A percentile compares a stretch with the other conserved stretches of the same genome.
These are phyloP conservation scores for Wallacemonas collosoma DNA, from an alignment of 208 protist genomes.

Conservation along the genomic window DNA sequence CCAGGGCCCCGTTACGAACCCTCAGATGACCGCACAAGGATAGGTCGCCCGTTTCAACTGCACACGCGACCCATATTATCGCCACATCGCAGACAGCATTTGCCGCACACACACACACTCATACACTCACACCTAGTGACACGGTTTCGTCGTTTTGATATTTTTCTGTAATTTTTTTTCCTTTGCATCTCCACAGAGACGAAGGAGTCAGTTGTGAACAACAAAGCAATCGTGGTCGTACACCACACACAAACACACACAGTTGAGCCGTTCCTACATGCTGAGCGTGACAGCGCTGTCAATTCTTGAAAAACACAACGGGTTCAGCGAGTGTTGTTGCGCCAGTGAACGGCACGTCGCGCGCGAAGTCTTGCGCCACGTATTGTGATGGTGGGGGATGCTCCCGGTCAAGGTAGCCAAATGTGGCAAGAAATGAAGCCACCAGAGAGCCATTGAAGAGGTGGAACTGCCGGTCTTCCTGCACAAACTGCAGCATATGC, in stretches of 20 bases:
- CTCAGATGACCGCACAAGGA: too few species aligned
- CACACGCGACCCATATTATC: too few species aligned
- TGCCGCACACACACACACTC: neutral
- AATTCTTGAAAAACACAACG: constrained; percentile 83
- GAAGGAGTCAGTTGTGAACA: neutral
- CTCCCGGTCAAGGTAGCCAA: constrained; percentile 70
- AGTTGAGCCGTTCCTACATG: neutral
- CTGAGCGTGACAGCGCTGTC: too few species aligned
- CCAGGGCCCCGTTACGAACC: too few species aligned
- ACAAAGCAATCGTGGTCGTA: constrained; percentile 24
- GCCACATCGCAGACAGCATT: too few species aligned
- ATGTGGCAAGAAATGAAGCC: constrained; percentile 76
- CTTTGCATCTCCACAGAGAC: neutral
- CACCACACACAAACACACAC: neutral
- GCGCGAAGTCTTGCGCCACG: constrained; percentile 85
- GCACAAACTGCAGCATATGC: constrained; percentile 51
- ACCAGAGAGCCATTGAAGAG: constrained; percentile 88
- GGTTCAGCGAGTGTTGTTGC: constrained; percentile 72
- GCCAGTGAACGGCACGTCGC: constrained; percentile 74
- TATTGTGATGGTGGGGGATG: constrained; percentile 76
- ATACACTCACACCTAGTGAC: neutral
- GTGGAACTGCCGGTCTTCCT: constrained; percentile 37
- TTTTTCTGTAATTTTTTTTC: neutral
- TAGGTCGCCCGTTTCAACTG: too few species aligned
- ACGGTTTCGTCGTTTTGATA: neutral